Base-by-base conservation (phyloP, 257 asterid species). In the Scutellaria galericulata region DNA sequence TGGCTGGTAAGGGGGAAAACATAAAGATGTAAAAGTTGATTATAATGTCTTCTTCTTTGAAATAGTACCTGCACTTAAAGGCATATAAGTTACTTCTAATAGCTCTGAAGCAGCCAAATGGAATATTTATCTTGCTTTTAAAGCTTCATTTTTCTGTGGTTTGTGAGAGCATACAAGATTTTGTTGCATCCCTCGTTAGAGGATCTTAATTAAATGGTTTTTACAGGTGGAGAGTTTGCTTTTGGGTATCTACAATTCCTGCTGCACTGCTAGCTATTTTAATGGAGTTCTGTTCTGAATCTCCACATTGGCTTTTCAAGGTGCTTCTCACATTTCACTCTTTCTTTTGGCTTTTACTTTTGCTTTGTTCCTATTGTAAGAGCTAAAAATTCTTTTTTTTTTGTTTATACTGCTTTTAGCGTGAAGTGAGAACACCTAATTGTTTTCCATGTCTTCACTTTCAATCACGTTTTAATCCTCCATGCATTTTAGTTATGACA, bases 291-390 rank as follows among this genome's bases (percentile, higher is more conserved):
- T 93, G 88, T 47, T 87, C 87, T 7, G 97, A 93, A 79, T 91
- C 97, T 78, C 98, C 98, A 42, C 89, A 91, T 66, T 93, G 98
- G 98, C 97, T 93, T 70, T 84, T 75, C 86, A 93, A 93, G 96
- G 98, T 91, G 67, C 75, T 64, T 52, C 53, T 74, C 31, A 48
- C 46, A 46, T 57, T 69, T 72, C 61, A 53, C 53, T 48, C 67
- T 75, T 68, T 57, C 53, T 27, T 45, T 42, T 35, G 50, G 40
- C 24, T 69, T 76, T 73, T 55, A 8, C 7, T 9, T 41, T 22
- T 60, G 40, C 48, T 71, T 42, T 37, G 64, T 48, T 51, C 61
- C 27, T 10, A 24, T 7, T 31, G 6, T 6, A 6, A 50, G 53
- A 7, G 11, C 63, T 13, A 3, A 64, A 14, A 39, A 37, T 41